A percentile compares a stretch with the other conserved stretches of the same genome.
Conservation (phyloP, 306 rosid genomes). For the Cicer bijugum region DNA sequence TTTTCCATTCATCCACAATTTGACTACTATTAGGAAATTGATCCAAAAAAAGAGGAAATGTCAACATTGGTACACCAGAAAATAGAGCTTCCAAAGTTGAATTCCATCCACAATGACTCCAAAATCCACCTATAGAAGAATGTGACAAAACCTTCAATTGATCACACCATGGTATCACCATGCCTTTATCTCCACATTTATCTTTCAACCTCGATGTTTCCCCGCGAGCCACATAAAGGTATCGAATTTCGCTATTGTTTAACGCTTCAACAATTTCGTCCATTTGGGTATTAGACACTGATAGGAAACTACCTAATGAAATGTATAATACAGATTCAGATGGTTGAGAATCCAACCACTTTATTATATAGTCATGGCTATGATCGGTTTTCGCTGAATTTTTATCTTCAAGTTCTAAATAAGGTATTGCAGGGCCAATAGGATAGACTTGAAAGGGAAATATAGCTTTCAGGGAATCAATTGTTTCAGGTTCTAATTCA, state of each 20-base stretch:
- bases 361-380: conserved; percentile 42
- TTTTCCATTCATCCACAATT: conserved; percentile 57
- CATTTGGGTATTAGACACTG: conserved; percentile 55
- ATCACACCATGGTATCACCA: conserved; percentile 65
- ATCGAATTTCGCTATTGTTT: conserved; percentile 39
- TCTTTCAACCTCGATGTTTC: conserved; percentile 49
- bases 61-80: conserved; percentile 56
- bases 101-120: conserved; percentile 75
- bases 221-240: conserved; percentile 60
- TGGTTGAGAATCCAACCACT: conserved; percentile 67
- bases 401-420: conserved; percentile 42
- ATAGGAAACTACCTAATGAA: conserved; percentile 63
- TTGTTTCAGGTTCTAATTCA: conserved; percentile 52
- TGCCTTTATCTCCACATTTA: conserved; percentile 52
- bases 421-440: conserved; percentile 61
- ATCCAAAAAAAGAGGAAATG: conserved; percentile 59
- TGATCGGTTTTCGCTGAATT: neutral
- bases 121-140: conserved; percentile 53
- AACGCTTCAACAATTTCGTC: conserved; percentile 55
- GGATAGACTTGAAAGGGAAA: conserved; percentile 55
- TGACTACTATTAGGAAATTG: conserved; percentile 55
- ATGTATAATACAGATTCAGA: conserved; percentile 61
- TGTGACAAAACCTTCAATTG: conserved; percentile 62
- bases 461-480: conserved; percentile 46
- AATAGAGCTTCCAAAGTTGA: conserved; percentile 54